Conservation (phyloP, 768 basidiomycete species). For the Psilocybe cubensis region DNA sequence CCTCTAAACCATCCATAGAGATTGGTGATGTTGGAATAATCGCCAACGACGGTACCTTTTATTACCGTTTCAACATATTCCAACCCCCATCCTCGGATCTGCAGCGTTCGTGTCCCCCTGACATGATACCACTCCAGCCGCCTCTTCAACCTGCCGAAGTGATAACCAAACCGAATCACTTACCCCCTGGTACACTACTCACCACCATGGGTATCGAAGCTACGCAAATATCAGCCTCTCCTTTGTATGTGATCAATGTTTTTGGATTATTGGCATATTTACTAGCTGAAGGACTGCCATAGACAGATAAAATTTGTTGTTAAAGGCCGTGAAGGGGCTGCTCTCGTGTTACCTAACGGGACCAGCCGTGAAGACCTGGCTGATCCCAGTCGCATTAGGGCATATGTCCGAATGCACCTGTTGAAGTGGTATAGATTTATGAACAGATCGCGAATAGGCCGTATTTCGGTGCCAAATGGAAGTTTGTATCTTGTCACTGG, state of each 20-base stretch:
- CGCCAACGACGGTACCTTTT: not conserved
- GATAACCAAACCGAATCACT: not conserved
- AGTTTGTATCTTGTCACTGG: slow-evolving; percentile 9
- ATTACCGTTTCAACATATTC: not conserved
- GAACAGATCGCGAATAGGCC: not conserved
- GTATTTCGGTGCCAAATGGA: not conserved
- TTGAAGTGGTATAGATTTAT: slow-evolving; percentile 7
- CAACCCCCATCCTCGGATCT: not conserved
- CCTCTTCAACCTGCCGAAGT: not conserved
- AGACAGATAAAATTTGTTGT: slow-evolving; percentile 9
- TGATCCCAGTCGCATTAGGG: not conserved
- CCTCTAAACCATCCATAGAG: no score
- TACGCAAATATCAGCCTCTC: not conserved
- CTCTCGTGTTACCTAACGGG: slow-evolving; percentile 17
- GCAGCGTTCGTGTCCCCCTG: not conserved
- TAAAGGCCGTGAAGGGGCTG: slow-evolving; percentile 8
- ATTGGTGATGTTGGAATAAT: slow-evolving; percentile 11
- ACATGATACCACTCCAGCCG: not conserved
- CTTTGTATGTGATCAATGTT: not conserved
- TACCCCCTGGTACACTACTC: not conserved
- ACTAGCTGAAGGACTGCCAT: not conserved
- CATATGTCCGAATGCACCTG: slow-evolving; percentile 12
- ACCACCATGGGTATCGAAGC: not conserved
- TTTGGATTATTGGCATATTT: not conserved
- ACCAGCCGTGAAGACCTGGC: slow-evolving; percentile 13